A percentile compares a stretch with the other conserved stretches of the same genome.
These are phyloP conservation scores for Plantago elongata DNA, from an alignment of 257 asterid species.

Conservation along the genomic window DNA sequence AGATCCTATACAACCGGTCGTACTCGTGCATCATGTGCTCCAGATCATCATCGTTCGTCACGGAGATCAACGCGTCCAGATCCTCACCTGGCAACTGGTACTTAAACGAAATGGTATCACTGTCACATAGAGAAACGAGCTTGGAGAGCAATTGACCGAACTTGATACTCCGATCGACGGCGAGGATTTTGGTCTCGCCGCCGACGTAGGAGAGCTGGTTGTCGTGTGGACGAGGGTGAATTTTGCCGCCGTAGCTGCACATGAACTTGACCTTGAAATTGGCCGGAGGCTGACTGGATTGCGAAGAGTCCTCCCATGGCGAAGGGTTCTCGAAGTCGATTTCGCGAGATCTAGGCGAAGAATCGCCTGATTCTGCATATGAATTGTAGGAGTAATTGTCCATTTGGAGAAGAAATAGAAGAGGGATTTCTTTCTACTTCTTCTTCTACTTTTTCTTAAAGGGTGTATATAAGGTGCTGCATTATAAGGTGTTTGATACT, in stretches of 20 bases:
- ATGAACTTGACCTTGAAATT: conserved; percentile 66
- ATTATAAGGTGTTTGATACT: conserved; percentile 5
- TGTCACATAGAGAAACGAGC: conserved; percentile 56
- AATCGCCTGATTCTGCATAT: conserved; percentile 84
- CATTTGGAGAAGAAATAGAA: conserved; percentile 37
- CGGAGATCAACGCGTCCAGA: conserved; percentile 93
- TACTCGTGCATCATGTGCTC: conserved; percentile 97
- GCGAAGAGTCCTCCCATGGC: conserved; percentile 68
- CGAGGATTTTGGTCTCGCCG: conserved; percentile 87
- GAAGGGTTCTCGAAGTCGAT: conserved; percentile 75
- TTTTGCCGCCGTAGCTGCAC: conserved; percentile 97
- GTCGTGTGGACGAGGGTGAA: conserved; percentile 88
- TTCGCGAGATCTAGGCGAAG: conserved; percentile 92
- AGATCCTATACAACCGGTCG: conserved; percentile 62
- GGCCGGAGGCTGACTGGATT: conserved; percentile 29
- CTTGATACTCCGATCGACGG: conserved; percentile 70
- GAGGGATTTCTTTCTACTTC: not conserved
- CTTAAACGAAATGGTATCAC: conserved; percentile 59
- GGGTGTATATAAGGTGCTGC: conserved; percentile 7
- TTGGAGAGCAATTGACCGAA: conserved; percentile 47
- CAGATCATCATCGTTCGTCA: conserved; percentile 84
- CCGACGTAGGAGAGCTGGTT: conserved; percentile 80
- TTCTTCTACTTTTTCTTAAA: not conserved
- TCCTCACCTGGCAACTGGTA: conserved; percentile 96
- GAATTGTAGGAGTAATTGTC: conserved; percentile 69